Evolutionary conservation across 441 rosid genomes (phyloP), one percentile per base, ranked within the genome.

Genomic region (Croton setiger): DNA sequence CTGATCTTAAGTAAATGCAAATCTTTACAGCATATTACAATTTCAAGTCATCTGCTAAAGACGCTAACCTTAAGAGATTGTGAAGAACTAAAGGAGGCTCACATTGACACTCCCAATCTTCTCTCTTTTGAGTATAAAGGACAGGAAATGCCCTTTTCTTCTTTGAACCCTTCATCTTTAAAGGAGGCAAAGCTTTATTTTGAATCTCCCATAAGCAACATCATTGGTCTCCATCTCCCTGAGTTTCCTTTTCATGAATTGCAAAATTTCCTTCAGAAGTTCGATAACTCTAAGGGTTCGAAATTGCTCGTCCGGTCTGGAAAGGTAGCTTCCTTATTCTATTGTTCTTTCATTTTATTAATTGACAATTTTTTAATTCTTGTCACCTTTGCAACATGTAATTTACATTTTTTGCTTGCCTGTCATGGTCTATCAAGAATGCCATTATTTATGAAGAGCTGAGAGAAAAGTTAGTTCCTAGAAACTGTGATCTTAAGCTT

Each of bases 111-210:
- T 53, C 83, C 72, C 9, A 80, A 74, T 68, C 84, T 83, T 57
- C 52, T 64, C 23, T 76, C 76, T 5, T 78, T 83, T 3, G 80
- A 80, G 71, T 83, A 76, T 56, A 79, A 68, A 71, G 82, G 81
- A 53, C 51, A 62, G 18, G 18, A 44, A n/a, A 64, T 78, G 66
- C 78, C 81, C n/a, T 76, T 77, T 64, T 60, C 65, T 57, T 74
- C 66, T 44, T 66, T 83, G 68, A 66, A 73, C 52, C 78, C 84
- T 72, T 67, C 52, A 3, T 35, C 61, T 68, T 53, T 83, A 71
- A 68, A 55, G 49, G 81, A 78, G 72, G 82, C 82, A 33, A 83
- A 78, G 65, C 54, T 78, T 55, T 67, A 66, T 65, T 72, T 72
- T 68, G 60, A 72, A 12, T 33, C 47, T 13, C 20, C 21, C 10